phyloP scores from a whole-genome alignment of 1,284 basidiomycete genomes.

The Naganishia albida region DNA sequence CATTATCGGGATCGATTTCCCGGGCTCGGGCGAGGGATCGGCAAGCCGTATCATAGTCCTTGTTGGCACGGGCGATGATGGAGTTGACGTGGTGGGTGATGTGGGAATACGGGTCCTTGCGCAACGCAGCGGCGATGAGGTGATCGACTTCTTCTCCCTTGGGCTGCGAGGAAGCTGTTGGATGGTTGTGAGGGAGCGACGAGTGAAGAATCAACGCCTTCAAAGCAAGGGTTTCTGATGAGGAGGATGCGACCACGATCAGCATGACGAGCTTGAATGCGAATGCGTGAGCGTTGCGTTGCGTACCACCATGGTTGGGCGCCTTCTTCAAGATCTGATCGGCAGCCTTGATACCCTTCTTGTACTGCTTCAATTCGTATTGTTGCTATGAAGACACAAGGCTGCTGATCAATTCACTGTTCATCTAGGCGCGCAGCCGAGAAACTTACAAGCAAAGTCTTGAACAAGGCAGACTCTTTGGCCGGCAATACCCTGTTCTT shows the following conservation, averaged over 20 bases:
- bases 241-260: slow-evolving; percentile 29
- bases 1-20: slow-evolving; percentile 89
- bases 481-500: slow-evolving; percentile 62
- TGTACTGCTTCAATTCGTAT: slow-evolving; percentile 88
- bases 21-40: slow-evolving; percentile 66
- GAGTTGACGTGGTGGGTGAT: slow-evolving; percentile 99
- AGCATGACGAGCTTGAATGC: neutral
- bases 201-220: slow-evolving; percentile 78
- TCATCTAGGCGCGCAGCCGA: slow-evolving; percentile 1
- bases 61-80: slow-evolving; percentile 72
- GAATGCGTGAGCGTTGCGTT: neutral
- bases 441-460: slow-evolving; percentile 70
- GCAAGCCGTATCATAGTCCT: slow-evolving; percentile 59
- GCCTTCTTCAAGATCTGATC: slow-evolving; percentile 94
- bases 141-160: slow-evolving; percentile 72
- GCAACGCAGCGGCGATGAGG: slow-evolving; percentile 84
- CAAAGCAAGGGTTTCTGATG: slow-evolving; percentile 85
- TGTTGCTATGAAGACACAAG: slow-evolving; percentile 52
- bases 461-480: slow-evolving; percentile 85
- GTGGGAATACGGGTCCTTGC: slow-evolving; percentile 85
- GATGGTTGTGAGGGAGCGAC: slow-evolving; percentile 48
- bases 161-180: slow-evolving; percentile 58
- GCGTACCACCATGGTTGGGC: slow-evolving; percentile 88
- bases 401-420: neutral
- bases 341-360: slow-evolving; percentile 86